These are phyloP conservation scores for Fomitopsis palustris DNA, from an alignment of 1,284 basidiomycete genomes.

Conservation along the genomic window DNA sequence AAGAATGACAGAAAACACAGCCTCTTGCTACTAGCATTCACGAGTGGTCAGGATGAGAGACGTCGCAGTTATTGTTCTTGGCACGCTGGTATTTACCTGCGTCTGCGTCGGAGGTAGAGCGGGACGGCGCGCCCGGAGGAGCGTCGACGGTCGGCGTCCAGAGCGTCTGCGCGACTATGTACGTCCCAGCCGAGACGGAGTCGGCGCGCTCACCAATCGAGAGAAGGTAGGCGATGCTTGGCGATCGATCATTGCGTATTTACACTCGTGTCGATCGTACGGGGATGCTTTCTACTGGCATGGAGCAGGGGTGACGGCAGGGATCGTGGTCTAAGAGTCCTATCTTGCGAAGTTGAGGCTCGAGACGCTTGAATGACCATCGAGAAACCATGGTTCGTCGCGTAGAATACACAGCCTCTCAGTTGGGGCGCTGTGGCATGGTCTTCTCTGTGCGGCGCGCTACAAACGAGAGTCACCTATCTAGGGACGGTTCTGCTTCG, in stretches of 20 bases:
- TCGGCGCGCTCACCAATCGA: background rate
- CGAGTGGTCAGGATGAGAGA: background rate
- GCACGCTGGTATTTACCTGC: background rate
- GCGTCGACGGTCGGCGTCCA: background rate
- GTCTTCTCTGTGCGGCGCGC: too few species aligned
- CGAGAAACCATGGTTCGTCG: too few species aligned
- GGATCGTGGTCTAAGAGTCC: background rate
- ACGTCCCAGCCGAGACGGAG: background rate
- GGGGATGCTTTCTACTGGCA: background rate
- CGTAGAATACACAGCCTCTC: too few species aligned
- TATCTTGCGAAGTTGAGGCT: background rate
- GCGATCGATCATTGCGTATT: background rate
- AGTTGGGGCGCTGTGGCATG: too few species aligned
- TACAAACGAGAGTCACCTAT: too few species aligned
- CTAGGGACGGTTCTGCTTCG: too few species aligned
- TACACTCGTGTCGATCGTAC: background rate
- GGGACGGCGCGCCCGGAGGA: background rate
- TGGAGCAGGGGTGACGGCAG: background rate
- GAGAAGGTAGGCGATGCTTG: background rate
- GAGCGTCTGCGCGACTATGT: background rate
- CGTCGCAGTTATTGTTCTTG: background rate
- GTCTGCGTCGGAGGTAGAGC: background rate
- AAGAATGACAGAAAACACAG: background rate
- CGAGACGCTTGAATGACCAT: too few species aligned
- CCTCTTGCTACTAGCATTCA: background rate